Evolutionary conservation across 306 rosid species (phyloP).

Genomic region (Prunus kanzakura): DNA sequence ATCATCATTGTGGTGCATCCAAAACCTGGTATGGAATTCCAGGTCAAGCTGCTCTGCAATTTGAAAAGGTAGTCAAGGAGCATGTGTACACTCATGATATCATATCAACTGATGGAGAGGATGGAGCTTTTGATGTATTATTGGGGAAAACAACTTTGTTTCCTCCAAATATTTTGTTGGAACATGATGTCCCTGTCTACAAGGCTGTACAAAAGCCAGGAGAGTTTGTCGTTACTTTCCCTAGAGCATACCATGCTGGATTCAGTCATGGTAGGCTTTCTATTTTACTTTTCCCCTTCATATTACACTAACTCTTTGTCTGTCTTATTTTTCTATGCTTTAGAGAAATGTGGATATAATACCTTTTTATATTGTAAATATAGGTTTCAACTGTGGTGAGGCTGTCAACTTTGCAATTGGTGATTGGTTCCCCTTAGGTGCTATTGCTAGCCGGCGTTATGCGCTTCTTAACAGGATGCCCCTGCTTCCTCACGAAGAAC

Average conservation of each 20-base stretch:
- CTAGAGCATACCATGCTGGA: conserved; percentile 95
- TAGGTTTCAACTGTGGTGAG: conserved; percentile 98
- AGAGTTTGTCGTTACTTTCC: conserved; percentile 87
- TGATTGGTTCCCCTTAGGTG: conserved; percentile 95
- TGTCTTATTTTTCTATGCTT: not conserved
- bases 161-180: conserved; percentile 86
- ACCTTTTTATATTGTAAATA: conserved; percentile 15
- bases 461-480: conserved; percentile 83
- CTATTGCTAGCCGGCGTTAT: conserved; percentile 85
- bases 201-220: conserved; percentile 97
- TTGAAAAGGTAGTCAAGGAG: conserved; percentile 83
- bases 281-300: not conserved
- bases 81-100: conserved; percentile 83
- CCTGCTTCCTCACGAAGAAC: conserved; percentile 91
- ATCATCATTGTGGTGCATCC: conserved; percentile 96
- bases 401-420: conserved; percentile 97
- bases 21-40: conserved; percentile 99
- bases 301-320: not conserved
- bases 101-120: conserved; percentile 72
- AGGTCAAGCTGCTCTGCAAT: conserved; percentile 82
- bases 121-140: conserved; percentile 94
- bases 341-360: conserved; percentile 7
- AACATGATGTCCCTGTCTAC: conserved; percentile 80
- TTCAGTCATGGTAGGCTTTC: conserved; percentile 78
- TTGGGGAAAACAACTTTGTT: conserved; percentile 90